Evolutionary conservation across 2,329 filamentous ascomycete species (phyloP).

Genomic region (Albophoma yamanashiensis): DNA sequence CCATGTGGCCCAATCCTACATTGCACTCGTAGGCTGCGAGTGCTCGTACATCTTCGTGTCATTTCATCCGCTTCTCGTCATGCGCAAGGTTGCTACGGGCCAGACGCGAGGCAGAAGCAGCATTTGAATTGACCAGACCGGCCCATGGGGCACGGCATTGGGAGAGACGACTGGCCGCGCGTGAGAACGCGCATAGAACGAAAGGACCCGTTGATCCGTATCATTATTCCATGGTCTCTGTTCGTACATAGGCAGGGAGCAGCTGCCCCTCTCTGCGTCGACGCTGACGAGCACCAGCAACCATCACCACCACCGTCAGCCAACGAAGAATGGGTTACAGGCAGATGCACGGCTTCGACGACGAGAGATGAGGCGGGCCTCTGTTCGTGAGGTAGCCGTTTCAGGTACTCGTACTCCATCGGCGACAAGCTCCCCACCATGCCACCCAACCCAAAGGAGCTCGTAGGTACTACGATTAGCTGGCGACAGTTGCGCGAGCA

Average conservation of each 20-base stretch:
- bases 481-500: not conserved
- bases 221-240: not conserved
- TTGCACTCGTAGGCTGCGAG: not conserved
- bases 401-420: constrained; percentile 1
- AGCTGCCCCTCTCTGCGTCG: not conserved
- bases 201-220: not conserved
- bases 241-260: too few relatives aligned
- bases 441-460: not conserved
- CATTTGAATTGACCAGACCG: not conserved
- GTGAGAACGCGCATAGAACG: not conserved
- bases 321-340: not conserved
- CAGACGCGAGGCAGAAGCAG: not conserved
- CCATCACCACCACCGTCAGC: not conserved
- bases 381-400: not conserved
- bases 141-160: not conserved
- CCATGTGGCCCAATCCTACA: not conserved
- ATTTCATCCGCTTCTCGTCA: not conserved
- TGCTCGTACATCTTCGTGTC: not conserved
- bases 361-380: constrained; percentile 1
- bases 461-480: not conserved
- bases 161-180: not conserved
- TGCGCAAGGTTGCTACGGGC: not conserved
- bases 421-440: not conserved
- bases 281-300: not conserved
- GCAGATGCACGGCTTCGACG: not conserved